A percentile compares a stretch with the other conserved stretches of the same genome.
phyloP scores from a whole-genome alignment of 75 land plant species.

The Pinus taeda region DNA sequence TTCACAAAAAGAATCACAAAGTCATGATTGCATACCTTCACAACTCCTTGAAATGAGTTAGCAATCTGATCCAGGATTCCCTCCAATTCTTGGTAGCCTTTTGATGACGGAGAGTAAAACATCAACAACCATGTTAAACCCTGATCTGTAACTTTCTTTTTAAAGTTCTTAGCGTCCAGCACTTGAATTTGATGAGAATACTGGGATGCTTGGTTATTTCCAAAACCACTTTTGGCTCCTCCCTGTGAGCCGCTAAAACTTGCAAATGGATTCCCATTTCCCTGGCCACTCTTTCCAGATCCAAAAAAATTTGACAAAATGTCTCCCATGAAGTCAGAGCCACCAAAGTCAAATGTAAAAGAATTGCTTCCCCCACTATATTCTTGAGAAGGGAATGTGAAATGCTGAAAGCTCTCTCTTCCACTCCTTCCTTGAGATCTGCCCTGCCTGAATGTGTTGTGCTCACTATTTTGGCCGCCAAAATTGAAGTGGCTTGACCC shows the following conservation, averaged over 20 bases:
- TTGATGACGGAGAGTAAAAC: conserved; percentile 32
- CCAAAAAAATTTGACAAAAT: conserved; percentile 72
- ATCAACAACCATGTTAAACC: conserved; percentile 72
- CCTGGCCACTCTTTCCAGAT: conserved; percentile 19
- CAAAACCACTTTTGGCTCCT: conserved; percentile 15
- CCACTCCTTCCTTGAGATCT: conserved; percentile 48
- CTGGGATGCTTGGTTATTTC: neutral
- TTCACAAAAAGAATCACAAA: neutral
- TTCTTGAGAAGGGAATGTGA: conserved; percentile 59
- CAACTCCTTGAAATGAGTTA: conserved; percentile 46
- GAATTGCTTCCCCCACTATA: conserved; percentile 16
- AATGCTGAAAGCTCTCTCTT: conserved; percentile 32
- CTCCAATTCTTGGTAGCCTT: conserved; percentile 33
- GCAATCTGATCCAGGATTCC: conserved; percentile 60
- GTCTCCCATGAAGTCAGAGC: conserved; percentile 28
- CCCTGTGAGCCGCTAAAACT: conserved; percentile 31
- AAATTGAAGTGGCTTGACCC: conserved; percentile 52
- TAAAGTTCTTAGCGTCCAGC: conserved; percentile 36
- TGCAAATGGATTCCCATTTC: conserved; percentile 22
- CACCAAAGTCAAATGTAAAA: conserved; percentile 38
- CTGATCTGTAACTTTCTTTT: conserved; percentile 56
- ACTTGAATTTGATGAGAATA: conserved; percentile 16
- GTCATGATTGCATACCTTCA: conserved; percentile 50
- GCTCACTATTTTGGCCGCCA: conserved; percentile 36
- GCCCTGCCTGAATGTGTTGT: conserved; percentile 31